Percentiles rank a stretch among this genome's conserved stretches.
Evolutionary conservation across 2,329 filamentous ascomycete genomes (phyloP).

Genomic region (Talaromyces piceae): DNA sequence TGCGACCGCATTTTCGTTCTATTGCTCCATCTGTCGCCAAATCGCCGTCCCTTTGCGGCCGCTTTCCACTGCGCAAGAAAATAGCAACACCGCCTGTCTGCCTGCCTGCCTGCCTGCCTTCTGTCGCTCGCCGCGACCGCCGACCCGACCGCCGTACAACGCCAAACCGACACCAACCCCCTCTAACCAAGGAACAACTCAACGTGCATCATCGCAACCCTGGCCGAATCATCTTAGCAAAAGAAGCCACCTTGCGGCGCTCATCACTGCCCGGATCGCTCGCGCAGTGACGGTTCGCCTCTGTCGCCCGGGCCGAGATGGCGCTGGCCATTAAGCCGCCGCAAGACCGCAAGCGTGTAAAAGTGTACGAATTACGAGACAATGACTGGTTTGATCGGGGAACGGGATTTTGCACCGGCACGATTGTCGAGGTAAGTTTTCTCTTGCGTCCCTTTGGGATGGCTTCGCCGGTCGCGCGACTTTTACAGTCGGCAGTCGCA

Average conservation of each 20-base stretch:
- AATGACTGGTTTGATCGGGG: conserved; percentile 99
- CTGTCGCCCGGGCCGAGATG: conserved; percentile 32
- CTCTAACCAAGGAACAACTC: neutral
- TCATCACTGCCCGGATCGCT: conserved; percentile 6
- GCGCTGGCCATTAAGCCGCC: conserved; percentile 41
- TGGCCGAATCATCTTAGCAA: neutral
- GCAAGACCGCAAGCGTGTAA: conserved; percentile 62
- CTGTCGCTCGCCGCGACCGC: no score
- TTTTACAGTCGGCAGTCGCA: neutral
- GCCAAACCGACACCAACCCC: neutral
- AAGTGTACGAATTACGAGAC: conserved; percentile 96
- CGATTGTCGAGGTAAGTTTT: conserved; percentile 60
- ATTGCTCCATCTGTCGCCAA: no score
- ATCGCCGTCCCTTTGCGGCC: neutral
- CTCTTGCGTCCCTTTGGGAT: conserved; percentile 1
- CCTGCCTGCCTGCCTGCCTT: no score
- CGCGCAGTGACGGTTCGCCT: conserved; percentile 29
- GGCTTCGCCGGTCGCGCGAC: conserved; percentile 8
- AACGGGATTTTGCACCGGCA: conserved; percentile 87
- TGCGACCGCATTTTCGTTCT: no score
- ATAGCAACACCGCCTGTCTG: no score
- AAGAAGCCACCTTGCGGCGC: conserved; percentile 1
- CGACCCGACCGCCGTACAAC: neutral
- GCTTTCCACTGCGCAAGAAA: no score
- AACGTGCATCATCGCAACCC: neutral